These are phyloP conservation scores for Solanum chilense DNA, from an alignment of 257 asterid species.

Conservation along the genomic window DNA sequence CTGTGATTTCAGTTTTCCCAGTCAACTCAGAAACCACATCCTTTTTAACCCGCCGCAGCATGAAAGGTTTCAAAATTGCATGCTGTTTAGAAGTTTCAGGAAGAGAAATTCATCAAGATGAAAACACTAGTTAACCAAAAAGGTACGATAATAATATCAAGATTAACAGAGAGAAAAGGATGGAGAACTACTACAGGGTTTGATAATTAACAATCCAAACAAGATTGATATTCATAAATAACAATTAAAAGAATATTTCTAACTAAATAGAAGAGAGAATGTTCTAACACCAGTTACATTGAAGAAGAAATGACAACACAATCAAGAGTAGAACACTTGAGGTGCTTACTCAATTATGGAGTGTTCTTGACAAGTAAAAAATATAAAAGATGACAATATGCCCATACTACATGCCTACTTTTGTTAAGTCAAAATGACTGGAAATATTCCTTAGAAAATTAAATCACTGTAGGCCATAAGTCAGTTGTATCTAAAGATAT, in stretches of 20 bases:
- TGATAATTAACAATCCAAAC: neutral
- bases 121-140: neutral
- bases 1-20: constrained; percentile 80
- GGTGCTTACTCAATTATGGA: neutral
- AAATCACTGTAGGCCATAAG: neutral
- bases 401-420: neutral
- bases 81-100: constrained; percentile 44
- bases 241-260: neutral
- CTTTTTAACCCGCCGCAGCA: constrained; percentile 94
- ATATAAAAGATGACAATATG: neutral
- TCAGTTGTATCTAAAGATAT: neutral
- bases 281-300: neutral
- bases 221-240: neutral
- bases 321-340: neutral
- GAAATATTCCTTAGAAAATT: neutral
- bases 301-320: neutral
- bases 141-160: neutral
- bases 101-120: constrained; percentile 4
- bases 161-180: neutral
- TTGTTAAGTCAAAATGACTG: neutral
- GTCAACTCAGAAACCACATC: constrained; percentile 93
- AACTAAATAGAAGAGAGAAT: neutral
- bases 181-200: neutral
- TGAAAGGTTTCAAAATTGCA: constrained; percentile 95
- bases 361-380: neutral